Base-by-base conservation (phyloP, 2,329 filamentous ascomycete genomes). In the Colletotrichum filicis region DNA sequence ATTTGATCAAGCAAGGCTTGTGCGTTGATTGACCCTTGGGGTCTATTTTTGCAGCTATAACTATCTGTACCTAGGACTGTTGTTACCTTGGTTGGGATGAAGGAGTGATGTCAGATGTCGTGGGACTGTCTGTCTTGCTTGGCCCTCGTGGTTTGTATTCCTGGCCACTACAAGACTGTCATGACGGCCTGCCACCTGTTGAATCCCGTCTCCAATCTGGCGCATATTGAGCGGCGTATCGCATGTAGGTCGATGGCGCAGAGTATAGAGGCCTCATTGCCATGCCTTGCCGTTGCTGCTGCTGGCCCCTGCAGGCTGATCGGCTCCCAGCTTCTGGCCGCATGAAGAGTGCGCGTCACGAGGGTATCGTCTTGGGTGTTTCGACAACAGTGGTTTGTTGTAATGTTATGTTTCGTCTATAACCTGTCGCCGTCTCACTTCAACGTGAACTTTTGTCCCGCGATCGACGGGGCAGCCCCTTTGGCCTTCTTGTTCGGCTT, bases 391-490 rank as follows among this genome's bases (percentile, higher is more conserved):
- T 9, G 4, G 42, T 49, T 9, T 11, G 19, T 19, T n/a, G 19
- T 5, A 8, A 49, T 32, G 57, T 52, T 7, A 24, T 11, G 6
- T 8, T 55, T 32, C 37, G 4, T 60, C 4, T 5, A 19, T 16
- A 49, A 8, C 2, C 19, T 16, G 68, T 24, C 16, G 16, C 2
- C 73, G 46, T 63, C 46, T 87, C 81, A 92, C 79, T 92, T 92
- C 71, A 91, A 75, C 1, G 88, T 90, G 76, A 90, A 91, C 77
- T 92, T 92, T 78, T 92, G 89, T 1, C 89, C 90, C 58, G 88
- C 83, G 12, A 92, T 84, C 5, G 87, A 82, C 5, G 90, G 89
- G 8, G 87, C 88, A 11, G 85, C 83, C 5, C 84, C 78, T 55
- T 85, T 87, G 26, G 85, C 78, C 74, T 87, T 86, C 32, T 86